Percentiles rank a stretch among this genome's conserved stretches.
phyloP scores from a whole-genome alignment of 106 monocot genomes.

The Triglochin maritima region DNA sequence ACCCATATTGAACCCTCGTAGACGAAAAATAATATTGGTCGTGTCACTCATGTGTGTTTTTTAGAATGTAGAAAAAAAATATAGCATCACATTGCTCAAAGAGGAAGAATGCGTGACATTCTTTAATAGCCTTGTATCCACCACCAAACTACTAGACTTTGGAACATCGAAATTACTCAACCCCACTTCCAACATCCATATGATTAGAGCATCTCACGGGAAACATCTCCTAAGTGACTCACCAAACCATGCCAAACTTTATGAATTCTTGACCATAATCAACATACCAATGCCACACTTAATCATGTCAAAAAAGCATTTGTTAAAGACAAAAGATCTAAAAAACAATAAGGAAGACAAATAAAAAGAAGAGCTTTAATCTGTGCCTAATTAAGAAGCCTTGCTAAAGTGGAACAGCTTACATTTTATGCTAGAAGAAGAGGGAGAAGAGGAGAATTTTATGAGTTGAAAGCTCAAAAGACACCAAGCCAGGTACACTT shows the following conservation, averaged over 20 bases:
- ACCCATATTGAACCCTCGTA: too few relatives aligned
- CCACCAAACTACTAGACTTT: not conserved
- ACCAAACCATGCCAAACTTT: not conserved
- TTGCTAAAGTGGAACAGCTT: not conserved
- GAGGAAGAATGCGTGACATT: too few relatives aligned
- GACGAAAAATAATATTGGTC: too few relatives aligned
- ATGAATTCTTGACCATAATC: not conserved
- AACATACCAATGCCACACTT: not conserved
- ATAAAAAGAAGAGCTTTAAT: not conserved
- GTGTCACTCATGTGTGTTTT: too few relatives aligned
- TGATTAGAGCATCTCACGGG: not conserved
- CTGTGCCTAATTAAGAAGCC: not conserved
- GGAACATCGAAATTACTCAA: not conserved
- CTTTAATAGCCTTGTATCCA: too few relatives aligned
- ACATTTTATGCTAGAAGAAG: not conserved
- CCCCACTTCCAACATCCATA: not conserved
- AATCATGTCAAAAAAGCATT: not conserved
- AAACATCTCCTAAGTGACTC: not conserved
- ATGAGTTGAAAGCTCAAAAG: slow-evolving; percentile 1
- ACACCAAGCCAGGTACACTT: not conserved
- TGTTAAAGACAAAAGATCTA: not conserved
- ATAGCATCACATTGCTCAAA: too few relatives aligned
- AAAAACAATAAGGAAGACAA: not conserved
- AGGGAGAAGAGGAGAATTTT: not conserved
- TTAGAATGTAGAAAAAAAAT: too few relatives aligned